Evolutionary conservation across 106 monocot genomes (phyloP).

Genomic region (Acorus calamus): DNA sequence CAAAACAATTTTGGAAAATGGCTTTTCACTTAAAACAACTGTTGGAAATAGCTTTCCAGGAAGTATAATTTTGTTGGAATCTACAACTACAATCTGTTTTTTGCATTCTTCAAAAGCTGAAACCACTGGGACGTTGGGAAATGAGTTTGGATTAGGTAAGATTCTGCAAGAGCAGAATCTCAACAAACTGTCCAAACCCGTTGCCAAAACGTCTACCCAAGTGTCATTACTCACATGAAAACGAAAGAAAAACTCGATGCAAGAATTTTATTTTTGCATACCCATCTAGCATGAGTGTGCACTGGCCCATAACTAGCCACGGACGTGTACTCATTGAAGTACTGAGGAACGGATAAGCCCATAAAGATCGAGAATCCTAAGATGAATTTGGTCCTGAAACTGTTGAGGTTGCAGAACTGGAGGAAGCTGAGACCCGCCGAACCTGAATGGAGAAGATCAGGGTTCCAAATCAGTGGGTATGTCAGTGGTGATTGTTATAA

Average conservation of each 20-base stretch:
- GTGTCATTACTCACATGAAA: too few species aligned
- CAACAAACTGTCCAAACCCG: too few species aligned
- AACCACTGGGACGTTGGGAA: too few species aligned
- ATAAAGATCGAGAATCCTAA: constrained; percentile 85
- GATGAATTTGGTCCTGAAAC: constrained; percentile 93
- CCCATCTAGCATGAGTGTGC: constrained; percentile 84
- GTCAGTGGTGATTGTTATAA: not conserved
- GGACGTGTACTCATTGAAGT: constrained; percentile 98
- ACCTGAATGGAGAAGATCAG: constrained; percentile 26
- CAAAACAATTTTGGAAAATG: too few species aligned
- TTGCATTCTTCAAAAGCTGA: too few species aligned
- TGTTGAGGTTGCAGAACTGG: constrained; percentile 96
- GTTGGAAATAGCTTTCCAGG: too few species aligned
- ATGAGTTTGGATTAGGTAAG: too few species aligned
- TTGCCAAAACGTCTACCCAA: too few species aligned
- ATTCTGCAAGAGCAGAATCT: too few species aligned
- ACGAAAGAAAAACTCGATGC: not conserved
- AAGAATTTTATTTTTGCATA: constrained; percentile 18
- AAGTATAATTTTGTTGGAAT: too few species aligned
- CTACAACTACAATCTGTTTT: too few species aligned
- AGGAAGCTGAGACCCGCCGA: constrained; percentile 74
- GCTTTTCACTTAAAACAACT: too few species aligned
- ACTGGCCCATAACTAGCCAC: constrained; percentile 94
- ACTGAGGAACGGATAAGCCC: constrained; percentile 90
- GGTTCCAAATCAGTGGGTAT: not conserved